phyloP scores from a whole-genome alignment of 108 stramenopile genomes.

The Skeletonema grethae region DNA sequence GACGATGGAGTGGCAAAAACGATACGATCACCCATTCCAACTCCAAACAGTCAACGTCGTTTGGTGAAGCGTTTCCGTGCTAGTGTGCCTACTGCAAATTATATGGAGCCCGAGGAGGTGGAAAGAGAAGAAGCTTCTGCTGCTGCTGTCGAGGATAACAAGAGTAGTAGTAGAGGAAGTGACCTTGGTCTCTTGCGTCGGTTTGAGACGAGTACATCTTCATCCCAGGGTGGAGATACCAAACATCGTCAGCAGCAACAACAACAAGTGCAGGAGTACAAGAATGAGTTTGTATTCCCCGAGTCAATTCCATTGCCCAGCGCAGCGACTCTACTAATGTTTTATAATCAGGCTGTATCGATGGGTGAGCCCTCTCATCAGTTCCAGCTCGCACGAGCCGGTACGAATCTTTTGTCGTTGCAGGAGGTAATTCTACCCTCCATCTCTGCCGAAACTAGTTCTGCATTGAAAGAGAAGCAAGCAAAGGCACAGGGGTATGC shows the following conservation, averaged over 20 bases:
- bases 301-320: conserved; percentile 17
- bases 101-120: conserved; percentile 24
- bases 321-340: conserved; percentile 18
- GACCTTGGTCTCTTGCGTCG: neutral
- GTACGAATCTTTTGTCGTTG: conserved; percentile 33
- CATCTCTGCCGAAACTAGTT: conserved; percentile 25
- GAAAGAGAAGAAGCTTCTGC: conserved; percentile 8
- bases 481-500: conserved; percentile 41
- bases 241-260: neutral
- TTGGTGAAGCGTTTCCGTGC: conserved; percentile 39
- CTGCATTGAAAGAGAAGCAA: conserved; percentile 40
- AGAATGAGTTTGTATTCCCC: conserved; percentile 38
- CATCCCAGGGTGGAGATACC: neutral
- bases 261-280: conserved; percentile 8
- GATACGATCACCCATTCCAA: conserved; percentile 42
- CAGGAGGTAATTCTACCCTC: conserved; percentile 50
- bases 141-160: neutral
- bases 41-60: conserved; percentile 48
- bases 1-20: conserved; percentile 8
- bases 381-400: conserved; percentile 36
- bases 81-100: conserved; percentile 34
- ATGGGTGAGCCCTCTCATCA: conserved; percentile 37
- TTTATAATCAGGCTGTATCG: conserved; percentile 29
- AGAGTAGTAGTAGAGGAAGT: neutral
- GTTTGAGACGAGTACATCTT: neutral